A percentile compares a stretch with the other conserved stretches of the same genome.
These are phyloP conservation scores for Pseudocercospora eumusae DNA, from an alignment of 2,329 filamentous ascomycete species.

Conservation along the genomic window DNA sequence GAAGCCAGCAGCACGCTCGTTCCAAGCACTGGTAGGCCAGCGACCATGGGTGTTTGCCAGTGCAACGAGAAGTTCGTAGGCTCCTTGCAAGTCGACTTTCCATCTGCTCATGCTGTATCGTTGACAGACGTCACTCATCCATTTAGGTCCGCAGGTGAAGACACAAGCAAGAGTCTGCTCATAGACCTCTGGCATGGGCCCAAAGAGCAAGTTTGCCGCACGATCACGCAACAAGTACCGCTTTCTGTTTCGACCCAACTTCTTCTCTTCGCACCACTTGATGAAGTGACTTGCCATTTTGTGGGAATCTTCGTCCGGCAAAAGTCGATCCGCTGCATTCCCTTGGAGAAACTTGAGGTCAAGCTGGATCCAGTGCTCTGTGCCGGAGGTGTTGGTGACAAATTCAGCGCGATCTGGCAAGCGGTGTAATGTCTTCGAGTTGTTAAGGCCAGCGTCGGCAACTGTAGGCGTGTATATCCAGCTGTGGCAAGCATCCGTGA, in stretches of 20 bases:
- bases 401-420: constrained; percentile 28
- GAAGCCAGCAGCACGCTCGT: constrained; percentile 35
- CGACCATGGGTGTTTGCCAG: constrained; percentile 41
- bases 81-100: constrained; percentile 36
- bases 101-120: constrained; percentile 38
- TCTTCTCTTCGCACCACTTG: constrained; percentile 36
- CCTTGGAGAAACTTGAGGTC: constrained; percentile 45
- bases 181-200: constrained; percentile 46
- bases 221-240: constrained; percentile 38
- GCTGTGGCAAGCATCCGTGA: constrained; percentile 26
- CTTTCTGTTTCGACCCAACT: constrained; percentile 37
- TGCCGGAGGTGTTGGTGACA: constrained; percentile 35
- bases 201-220: constrained; percentile 40
- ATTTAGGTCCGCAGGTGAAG: constrained; percentile 44
- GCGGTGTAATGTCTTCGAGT: constrained; percentile 37
- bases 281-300: constrained; percentile 41
- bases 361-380: constrained; percentile 44
- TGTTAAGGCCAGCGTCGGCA: constrained; percentile 40
- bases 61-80: constrained; percentile 39
- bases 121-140: constrained; percentile 42
- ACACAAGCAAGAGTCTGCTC: constrained; percentile 46
- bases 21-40: constrained; percentile 38
- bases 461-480: constrained; percentile 40
- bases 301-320: constrained; percentile 29
- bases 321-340: constrained; percentile 19